Conservation (phyloP, 1,284 basidiomycete species). For the Puccinia polysora region DNA sequence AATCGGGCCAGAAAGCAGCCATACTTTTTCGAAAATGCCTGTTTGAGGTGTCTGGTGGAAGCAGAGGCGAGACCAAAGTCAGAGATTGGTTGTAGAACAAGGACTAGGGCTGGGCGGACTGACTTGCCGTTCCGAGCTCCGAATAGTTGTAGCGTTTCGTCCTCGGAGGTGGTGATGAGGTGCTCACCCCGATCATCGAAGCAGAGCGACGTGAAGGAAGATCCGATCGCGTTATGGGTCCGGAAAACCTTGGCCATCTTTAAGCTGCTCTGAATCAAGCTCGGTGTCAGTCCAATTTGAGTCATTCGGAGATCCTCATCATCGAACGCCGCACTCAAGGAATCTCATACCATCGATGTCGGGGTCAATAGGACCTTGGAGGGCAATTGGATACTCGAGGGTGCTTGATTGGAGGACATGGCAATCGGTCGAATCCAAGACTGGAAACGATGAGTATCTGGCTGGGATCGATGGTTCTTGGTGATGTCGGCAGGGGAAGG, state of each 20-base stretch:
- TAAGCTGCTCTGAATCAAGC: slow-evolving; percentile 27
- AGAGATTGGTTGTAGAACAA: slow-evolving; percentile 32
- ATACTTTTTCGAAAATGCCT: slow-evolving; percentile 88
- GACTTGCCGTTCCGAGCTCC: slow-evolving; percentile 84
- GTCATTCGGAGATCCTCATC: not conserved
- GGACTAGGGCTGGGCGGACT: slow-evolving; percentile 57
- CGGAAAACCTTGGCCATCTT: slow-evolving; percentile 71
- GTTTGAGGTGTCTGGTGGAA: slow-evolving; percentile 64
- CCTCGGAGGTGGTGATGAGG: slow-evolving; percentile 81
- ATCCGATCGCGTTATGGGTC: slow-evolving; percentile 58
- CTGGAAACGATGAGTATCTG: too few species aligned
- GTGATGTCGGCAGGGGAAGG: too few species aligned
- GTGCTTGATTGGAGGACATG: slow-evolving; percentile 3
- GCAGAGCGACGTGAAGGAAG: slow-evolving; percentile 68
- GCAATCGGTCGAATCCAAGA: too few species aligned
- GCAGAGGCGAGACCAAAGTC: not conserved
- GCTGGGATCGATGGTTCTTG: too few species aligned
- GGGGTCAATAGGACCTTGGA: not conserved
- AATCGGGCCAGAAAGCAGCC: slow-evolving; percentile 89
- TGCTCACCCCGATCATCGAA: slow-evolving; percentile 88
- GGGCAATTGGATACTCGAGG: not conserved
- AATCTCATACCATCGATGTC: slow-evolving; percentile 6
- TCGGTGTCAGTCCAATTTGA: not conserved
- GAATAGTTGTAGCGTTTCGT: slow-evolving; percentile 86
- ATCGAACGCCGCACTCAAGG: not conserved